Evolutionary conservation across 2,329 filamentous ascomycete genomes (phyloP).

Genomic region (Ophiostoma populinum): DNA sequence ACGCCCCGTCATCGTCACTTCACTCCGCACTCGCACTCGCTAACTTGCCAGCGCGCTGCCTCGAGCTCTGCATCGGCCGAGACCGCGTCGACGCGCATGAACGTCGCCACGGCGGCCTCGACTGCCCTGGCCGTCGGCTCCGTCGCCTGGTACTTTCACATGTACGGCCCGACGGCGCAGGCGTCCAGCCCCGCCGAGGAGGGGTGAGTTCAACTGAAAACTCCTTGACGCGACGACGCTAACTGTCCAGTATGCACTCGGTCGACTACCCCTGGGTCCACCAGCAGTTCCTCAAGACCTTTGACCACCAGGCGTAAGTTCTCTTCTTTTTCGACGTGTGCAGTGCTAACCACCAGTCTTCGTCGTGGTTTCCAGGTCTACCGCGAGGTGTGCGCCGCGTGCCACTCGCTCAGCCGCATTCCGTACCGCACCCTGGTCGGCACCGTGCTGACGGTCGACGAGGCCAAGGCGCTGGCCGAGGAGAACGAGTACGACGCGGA

Average conservation of each 20-base stretch:
- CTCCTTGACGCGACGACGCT: conserved; percentile 11
- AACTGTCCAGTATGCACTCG: conserved; percentile 59
- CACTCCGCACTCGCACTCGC: neutral
- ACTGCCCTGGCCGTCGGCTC: conserved; percentile 77
- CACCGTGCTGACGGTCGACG: conserved; percentile 83
- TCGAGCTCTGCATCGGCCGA: conserved; percentile 57
- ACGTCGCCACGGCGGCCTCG: conserved; percentile 71
- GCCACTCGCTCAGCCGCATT: conserved; percentile 89
- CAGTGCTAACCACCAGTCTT: conserved; percentile 42
- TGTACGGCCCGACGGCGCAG: conserved; percentile 75
- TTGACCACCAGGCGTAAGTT: conserved; percentile 88
- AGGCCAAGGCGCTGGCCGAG: conserved; percentile 93
- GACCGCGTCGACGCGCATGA: conserved; percentile 60
- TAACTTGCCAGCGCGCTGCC: conserved; percentile 34
- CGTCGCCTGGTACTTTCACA: conserved; percentile 92
- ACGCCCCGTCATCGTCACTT: no score
- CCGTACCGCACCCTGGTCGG: conserved; percentile 89
- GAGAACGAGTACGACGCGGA: conserved; percentile 98
- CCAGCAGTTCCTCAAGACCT: conserved; percentile 80
- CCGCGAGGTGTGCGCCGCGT: conserved; percentile 92
- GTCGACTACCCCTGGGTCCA: conserved; percentile 95
- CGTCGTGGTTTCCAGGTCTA: conserved; percentile 99
- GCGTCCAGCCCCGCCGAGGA: conserved; percentile 91
- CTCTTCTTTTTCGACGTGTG: conserved; percentile 25
- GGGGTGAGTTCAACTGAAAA: conserved; percentile 55